These are phyloP conservation scores for Parachaetomium inaequale DNA, from an alignment of 495 filamentous ascomycete species.

Conservation along the genomic window DNA sequence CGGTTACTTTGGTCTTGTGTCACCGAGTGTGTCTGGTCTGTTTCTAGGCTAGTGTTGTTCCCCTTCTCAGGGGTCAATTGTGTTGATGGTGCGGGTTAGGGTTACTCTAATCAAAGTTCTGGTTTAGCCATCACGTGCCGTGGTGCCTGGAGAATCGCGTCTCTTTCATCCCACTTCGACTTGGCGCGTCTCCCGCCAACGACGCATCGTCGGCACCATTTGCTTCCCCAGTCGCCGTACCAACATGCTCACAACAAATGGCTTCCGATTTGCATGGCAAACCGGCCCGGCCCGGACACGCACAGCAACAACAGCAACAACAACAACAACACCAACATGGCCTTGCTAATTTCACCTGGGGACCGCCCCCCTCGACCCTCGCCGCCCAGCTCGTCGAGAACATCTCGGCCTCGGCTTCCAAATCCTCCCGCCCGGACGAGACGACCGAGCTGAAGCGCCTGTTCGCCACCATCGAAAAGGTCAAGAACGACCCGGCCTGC, in stretches of 20 bases:
- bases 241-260: conserved; percentile 26
- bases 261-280: conserved; percentile 23
- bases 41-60: background rate
- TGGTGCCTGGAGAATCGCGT: conserved; percentile 9
- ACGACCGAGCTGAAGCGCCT: conserved; percentile 42
- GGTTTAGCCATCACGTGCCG: background rate
- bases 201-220: background rate
- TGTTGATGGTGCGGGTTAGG: conserved; percentile 4
- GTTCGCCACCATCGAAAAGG: conserved; percentile 38
- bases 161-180: background rate
- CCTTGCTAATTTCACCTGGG: background rate
- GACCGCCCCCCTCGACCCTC: conserved; percentile 62
- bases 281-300: conserved; percentile 6
- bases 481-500: conserved; percentile 40
- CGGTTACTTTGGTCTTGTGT: no score
- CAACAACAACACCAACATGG: background rate
- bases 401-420: conserved; percentile 42
- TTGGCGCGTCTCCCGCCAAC: background rate
- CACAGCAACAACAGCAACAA: conserved; percentile 2
- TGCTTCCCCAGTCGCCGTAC: background rate
- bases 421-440: conserved; percentile 41
- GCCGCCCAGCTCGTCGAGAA: conserved; percentile 62
- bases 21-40: background rate
- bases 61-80: background rate
- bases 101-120: no score